Conservation (phyloP, 352 stramenopile genomes). For the Phytophthora tubulina region DNA sequence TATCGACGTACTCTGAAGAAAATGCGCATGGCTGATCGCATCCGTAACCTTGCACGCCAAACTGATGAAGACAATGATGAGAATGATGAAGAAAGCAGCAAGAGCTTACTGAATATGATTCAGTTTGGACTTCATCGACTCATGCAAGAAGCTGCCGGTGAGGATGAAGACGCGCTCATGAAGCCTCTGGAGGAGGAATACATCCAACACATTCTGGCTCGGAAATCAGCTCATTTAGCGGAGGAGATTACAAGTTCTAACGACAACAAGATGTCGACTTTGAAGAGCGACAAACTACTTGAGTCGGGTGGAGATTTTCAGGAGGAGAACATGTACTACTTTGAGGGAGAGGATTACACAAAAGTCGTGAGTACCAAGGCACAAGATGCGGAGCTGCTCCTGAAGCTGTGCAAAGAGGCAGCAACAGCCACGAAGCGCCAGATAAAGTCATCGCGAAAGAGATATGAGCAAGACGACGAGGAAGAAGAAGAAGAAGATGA, state of each 20-base stretch:
- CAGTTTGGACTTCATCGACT: slow-evolving; percentile 82
- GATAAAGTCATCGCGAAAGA: slow-evolving; percentile 38
- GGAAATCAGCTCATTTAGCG: slow-evolving; percentile 25
- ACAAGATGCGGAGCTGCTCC: slow-evolving; percentile 54
- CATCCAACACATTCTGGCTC: slow-evolving; percentile 59
- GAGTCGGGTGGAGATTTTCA: slow-evolving; percentile 65
- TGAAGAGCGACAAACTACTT: slow-evolving; percentile 61
- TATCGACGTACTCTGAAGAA: slow-evolving; percentile 77
- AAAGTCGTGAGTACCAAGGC: slow-evolving; percentile 45
- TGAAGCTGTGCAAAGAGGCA: slow-evolving; percentile 44
- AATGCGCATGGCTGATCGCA: slow-evolving; percentile 78
- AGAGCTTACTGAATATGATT: slow-evolving; percentile 72
- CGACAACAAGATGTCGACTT: slow-evolving; percentile 12
- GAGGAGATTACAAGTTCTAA: background rate
- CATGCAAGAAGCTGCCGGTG: slow-evolving; percentile 48
- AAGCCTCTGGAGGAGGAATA: slow-evolving; percentile 67
- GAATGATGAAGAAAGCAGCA: slow-evolving; percentile 51
- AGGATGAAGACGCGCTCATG: slow-evolving; percentile 45
- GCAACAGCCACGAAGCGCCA: slow-evolving; percentile 38
- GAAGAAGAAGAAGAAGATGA: slow-evolving; percentile 50
- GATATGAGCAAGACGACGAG: slow-evolving; percentile 50
- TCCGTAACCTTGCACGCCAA: slow-evolving; percentile 68
- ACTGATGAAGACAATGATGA: slow-evolving; percentile 34
- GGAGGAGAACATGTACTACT: slow-evolving; percentile 90
- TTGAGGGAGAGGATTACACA: slow-evolving; percentile 81